Conservation (phyloP, 2,329 filamentous ascomycete genomes). For the Exophiala sp. region DNA sequence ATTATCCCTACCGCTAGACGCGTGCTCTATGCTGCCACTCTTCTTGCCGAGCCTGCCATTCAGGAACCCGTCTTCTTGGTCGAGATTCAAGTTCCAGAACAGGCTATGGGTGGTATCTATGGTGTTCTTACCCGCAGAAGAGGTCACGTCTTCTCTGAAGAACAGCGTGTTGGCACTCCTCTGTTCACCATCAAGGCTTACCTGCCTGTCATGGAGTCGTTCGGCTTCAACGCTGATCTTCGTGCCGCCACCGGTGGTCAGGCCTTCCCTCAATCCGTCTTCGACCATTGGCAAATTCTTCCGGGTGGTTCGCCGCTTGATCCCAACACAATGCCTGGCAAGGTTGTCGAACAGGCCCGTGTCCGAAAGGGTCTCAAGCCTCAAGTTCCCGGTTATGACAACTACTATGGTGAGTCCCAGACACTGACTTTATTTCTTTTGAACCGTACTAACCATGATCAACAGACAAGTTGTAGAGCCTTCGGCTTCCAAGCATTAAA, state of each 20-base stretch:
- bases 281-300: slow-evolving; percentile 97
- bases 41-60: slow-evolving; percentile 85
- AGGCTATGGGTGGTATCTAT: slow-evolving; percentile 99
- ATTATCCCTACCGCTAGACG: slow-evolving; percentile 96
- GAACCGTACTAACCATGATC: slow-evolving; percentile 38
- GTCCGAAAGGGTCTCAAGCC: slow-evolving; percentile 99
- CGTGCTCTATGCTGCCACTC: slow-evolving; percentile 88
- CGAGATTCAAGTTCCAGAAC: slow-evolving; percentile 98
- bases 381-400: slow-evolving; percentile 84
- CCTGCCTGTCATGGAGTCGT: slow-evolving; percentile 93
- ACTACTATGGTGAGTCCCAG: slow-evolving; percentile 62
- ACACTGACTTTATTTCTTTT: background rate
- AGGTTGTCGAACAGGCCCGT: slow-evolving; percentile 80
- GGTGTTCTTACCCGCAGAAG: slow-evolving; percentile 94
- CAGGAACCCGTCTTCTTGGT: slow-evolving; percentile 98
- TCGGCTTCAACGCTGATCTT: slow-evolving; percentile 98
- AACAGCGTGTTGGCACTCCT: slow-evolving; percentile 96
- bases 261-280: slow-evolving; percentile 98
- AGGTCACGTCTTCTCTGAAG: slow-evolving; percentile 98
- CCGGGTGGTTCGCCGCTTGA: slow-evolving; percentile 91
- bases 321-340: slow-evolving; percentile 70
- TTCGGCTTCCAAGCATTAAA: slow-evolving; percentile 15
- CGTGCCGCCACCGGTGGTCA: slow-evolving; percentile 89
- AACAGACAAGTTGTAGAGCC: slow-evolving; percentile 84
- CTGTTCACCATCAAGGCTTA: slow-evolving; percentile 99